These are phyloP conservation scores for Mytilinidion resinicola DNA, from an alignment of 495 filamentous ascomycete species.

Conservation along the genomic window DNA sequence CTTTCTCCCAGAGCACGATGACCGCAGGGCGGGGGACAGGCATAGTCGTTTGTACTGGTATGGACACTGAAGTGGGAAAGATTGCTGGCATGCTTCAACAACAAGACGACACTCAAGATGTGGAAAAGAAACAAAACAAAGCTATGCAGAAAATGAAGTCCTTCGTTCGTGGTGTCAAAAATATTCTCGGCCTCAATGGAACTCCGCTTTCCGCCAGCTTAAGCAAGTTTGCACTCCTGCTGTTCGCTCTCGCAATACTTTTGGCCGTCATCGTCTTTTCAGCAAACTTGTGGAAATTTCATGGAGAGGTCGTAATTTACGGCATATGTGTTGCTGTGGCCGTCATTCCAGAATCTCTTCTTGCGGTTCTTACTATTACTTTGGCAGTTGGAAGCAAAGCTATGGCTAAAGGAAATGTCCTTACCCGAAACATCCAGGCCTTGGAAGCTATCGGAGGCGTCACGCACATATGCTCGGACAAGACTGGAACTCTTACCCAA, in stretches of 20 bases:
- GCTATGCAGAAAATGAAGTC: conserved; percentile 33
- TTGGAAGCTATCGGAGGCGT: conserved; percentile 57
- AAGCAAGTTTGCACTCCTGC: conserved; percentile 60
- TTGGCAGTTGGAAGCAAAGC: conserved; percentile 67
- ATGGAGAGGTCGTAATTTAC: conserved; percentile 62
- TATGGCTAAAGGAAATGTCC: conserved; percentile 64
- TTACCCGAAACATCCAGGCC: conserved; percentile 60
- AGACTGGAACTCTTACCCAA: conserved; percentile 59
- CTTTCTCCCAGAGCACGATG: conserved; percentile 62
- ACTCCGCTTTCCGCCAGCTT: conserved; percentile 64
- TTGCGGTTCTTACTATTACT: conserved; percentile 70
- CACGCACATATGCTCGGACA: conserved; percentile 56
- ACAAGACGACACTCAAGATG: conserved; percentile 31
- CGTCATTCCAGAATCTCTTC: conserved; percentile 70
- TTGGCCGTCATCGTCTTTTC: conserved; percentile 63
- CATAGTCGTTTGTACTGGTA: conserved; percentile 60
- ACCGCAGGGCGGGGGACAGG: conserved; percentile 60
- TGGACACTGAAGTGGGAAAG: conserved; percentile 63
- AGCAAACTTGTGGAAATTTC: conserved; percentile 52
- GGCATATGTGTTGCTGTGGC: conserved; percentile 60
- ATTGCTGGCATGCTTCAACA: conserved; percentile 58
- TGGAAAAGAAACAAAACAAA: conserved; percentile 21
- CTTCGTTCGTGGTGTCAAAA: conserved; percentile 37
- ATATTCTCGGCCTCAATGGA: conserved; percentile 60
- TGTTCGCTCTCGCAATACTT: conserved; percentile 64